Evolutionary conservation across 2,329 filamentous ascomycete genomes (phyloP), one percentile per base, ranked within the genome.

Genomic region (Grosmannia serpens): DNA sequence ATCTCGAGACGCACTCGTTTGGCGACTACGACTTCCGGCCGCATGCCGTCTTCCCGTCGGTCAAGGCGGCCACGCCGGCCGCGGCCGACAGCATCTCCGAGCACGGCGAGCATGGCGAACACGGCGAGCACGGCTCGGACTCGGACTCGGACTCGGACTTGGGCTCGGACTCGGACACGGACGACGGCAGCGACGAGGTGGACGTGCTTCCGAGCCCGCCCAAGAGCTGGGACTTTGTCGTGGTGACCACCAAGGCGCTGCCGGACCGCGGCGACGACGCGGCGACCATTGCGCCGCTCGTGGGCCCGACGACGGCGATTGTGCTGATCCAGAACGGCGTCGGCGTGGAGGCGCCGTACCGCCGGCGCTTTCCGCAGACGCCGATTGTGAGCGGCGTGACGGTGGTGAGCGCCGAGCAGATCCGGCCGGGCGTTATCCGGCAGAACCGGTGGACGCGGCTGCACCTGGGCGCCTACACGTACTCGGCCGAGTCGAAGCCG

Each of bases 371-470:
- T 64, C 82, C 85, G 0, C 52, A 67, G 3, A 80, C 78, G 1
- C 76, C 80, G 1, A 81, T 89, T 53, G 71, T 88, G 60, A 86
- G 81, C 64, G 86, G 82, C 27, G 86, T 89, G 33, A 89, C 86
- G 2, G 78, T 88, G 61, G 77, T 86, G 35, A 86, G 82, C 63
- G 86, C 84, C 20, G 86, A 85, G 62, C 86, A 89, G 70, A 79
- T 77, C 7, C 71, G 73, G 3, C 82, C 79, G 27, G 86, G 86
- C 6, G 72, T 79, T 0, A 80, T 89, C 59, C 76, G 80, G 53
- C 86, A 89, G 70, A 88, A 88, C 68, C 79, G 85, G 46, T 89
- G 86, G 86, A 89, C 86, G 51, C 74, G 86, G 47, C 84, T 88
- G 60, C 86, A 84, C 65, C 77, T 87, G 56, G 86, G 86, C 0